Evolutionary conservation across 495 filamentous ascomycete species (phyloP).

Genomic region (Oidiodendron maius): DNA sequence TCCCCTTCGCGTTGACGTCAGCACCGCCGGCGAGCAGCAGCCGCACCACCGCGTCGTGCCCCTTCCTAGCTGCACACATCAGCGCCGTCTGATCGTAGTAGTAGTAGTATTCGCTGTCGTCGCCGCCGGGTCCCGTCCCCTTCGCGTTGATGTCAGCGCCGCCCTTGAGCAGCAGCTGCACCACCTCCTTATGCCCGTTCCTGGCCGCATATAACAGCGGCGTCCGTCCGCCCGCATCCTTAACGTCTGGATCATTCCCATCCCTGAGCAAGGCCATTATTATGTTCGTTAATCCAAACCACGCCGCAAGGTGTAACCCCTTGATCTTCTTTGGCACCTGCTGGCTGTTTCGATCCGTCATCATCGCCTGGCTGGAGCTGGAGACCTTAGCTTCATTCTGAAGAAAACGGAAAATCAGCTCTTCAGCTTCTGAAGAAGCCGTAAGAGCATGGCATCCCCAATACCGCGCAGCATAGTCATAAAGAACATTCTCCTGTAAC

Average conservation of each 20-base stretch:
- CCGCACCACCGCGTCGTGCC: too few relatives aligned
- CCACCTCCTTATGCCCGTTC: too few relatives aligned
- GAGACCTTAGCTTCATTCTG: slow-evolving; percentile 6
- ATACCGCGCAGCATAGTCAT: slow-evolving; percentile 2
- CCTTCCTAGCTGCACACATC: too few relatives aligned
- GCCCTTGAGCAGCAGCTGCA: too few relatives aligned
- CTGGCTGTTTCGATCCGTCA: slow-evolving; percentile 7
- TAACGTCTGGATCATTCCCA: background rate
- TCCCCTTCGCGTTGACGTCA: too few relatives aligned
- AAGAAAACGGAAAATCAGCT: background rate
- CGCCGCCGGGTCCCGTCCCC: too few relatives aligned
- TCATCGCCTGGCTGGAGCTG: background rate
- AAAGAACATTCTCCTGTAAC: slow-evolving; percentile 4
- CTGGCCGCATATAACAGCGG: too few relatives aligned
- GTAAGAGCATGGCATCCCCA: slow-evolving; percentile 32
- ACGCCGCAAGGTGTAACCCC: slow-evolving; percentile 17
- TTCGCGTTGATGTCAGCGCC: too few relatives aligned
- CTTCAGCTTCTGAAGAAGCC: slow-evolving; percentile 8
- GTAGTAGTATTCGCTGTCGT: too few relatives aligned
- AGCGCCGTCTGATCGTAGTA: too few relatives aligned
- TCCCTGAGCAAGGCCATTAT: background rate
- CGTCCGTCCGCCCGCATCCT: too few relatives aligned
- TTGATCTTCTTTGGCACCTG: slow-evolving; percentile 10
- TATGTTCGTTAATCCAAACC: slow-evolving; percentile 12
- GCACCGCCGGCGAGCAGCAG: too few relatives aligned